Base-by-base conservation (phyloP, 768 basidiomycete species). In the Chalciporus piperatus region DNA sequence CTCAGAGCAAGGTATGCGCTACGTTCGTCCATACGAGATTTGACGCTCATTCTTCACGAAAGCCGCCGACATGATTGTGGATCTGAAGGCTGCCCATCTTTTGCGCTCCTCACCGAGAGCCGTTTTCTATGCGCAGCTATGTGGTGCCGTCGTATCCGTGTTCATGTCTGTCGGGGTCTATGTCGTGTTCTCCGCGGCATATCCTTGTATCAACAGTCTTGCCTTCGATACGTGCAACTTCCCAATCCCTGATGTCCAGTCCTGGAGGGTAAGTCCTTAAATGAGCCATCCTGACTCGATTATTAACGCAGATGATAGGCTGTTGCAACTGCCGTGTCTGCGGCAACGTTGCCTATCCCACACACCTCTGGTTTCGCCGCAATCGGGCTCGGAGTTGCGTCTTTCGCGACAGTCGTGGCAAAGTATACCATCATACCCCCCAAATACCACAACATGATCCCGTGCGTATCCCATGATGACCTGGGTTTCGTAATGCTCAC, bases 71-170 rank as follows among this genome's bases (percentile, higher is more conserved):
- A 84, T 86, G 83, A 80, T 79, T 42, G 78, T 82, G 50, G 84
- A 86, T 63, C 64, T 85, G 58, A 84, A 85, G 70, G 82, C 85
- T 14, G 82, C 81, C 52, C 84, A 84, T 63, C 79, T 86, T 51
- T 75, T 85, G 27, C 73, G 84, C 43, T 79, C 82, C 13, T 84
- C 82, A 57, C 84, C 84, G 33, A 75, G 68, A 49, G 80, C 81
- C 64, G 80, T 85, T 68, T 85, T 85, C 60, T 70, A 80, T 52
- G 81, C 79, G 20, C 82, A 83, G 66, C 67, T 83, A 3, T 73
- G 70, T 54, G 84, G 84, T 44, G 72, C 82, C 19, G 70, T 82
- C 48, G 79, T 84, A 43, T 77, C 84, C 17, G 70, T 83, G 28
- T 85, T 85, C 73, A 70, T 85, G 65, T 75, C 73, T 48, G 72